Evolutionary conservation across 1,139 yeast species (phyloP).

Genomic region (Candida gigantensis): DNA sequence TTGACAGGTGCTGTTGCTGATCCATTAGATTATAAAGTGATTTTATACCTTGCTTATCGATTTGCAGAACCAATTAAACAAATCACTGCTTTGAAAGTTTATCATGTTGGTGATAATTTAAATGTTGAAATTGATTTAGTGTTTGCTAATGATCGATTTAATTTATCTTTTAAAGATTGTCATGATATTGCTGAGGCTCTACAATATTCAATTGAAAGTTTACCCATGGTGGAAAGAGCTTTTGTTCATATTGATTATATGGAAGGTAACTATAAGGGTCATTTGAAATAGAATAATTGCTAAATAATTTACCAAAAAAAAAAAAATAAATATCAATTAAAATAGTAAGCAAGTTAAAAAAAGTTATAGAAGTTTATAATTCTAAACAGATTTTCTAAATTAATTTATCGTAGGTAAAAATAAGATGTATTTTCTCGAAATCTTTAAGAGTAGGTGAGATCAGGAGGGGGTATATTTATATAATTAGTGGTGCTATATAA

Average conservation of each 20-base stretch:
- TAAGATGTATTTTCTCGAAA: too few relatives aligned
- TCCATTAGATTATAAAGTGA: slow-evolving; percentile 61
- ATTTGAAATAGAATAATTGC: slow-evolving; percentile 27
- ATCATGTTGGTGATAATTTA: slow-evolving; percentile 76
- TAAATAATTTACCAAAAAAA: too few relatives aligned
- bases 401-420: too few relatives aligned
- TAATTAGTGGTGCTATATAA: too few relatives aligned
- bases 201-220: slow-evolving; percentile 76
- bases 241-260: slow-evolving; percentile 79
- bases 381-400: too few relatives aligned
- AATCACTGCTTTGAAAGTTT: slow-evolving; percentile 68
- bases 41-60: slow-evolving; percentile 65
- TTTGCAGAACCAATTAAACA: slow-evolving; percentile 68
- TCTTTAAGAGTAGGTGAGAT: too few relatives aligned
- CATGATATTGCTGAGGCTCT: slow-evolving; percentile 83
- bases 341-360: too few relatives aligned
- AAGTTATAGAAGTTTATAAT: too few relatives aligned
- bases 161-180: slow-evolving; percentile 59
- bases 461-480: too few relatives aligned
- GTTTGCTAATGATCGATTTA: slow-evolving; percentile 46
- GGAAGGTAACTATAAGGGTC: slow-evolving; percentile 55
- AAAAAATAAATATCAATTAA: too few relatives aligned
- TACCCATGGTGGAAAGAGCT: slow-evolving; percentile 77
- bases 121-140: slow-evolving; percentile 79
- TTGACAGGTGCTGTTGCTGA: slow-evolving; percentile 75